Base-by-base conservation (phyloP, 2,329 filamentous ascomycete species). In the Fusarium subglutinans region DNA sequence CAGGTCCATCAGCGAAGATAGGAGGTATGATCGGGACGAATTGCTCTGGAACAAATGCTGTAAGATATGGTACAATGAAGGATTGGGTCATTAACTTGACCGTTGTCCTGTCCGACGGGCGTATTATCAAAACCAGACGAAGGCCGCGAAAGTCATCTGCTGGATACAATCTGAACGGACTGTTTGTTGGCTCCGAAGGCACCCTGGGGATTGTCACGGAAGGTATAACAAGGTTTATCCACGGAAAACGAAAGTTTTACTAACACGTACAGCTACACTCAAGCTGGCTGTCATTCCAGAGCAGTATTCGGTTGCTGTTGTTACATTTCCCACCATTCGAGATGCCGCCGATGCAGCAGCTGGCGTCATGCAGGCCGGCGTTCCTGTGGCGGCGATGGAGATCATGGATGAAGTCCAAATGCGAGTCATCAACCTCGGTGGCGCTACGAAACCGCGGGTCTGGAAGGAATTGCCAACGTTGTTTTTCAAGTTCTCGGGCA, bases 321-420 rank as follows among this genome's bases (percentile, higher is more conserved):
- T 94, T 20, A 92, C 90, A 0, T 96, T 96, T 80, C 93, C 93
- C 0, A 90, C 88, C 1, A 94, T 96, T 70, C 89, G 92, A 35
- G 90, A 93, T 80, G 94, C 94, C 3, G 93, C 93, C 0, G 87
- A 91, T 0, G 92, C 93, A 0, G 93, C 93, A 0, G 91, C 92
- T 5, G 89, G 89, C 56, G 90, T 96, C n/a, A 93, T 96, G 87
- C 90, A 93, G 76, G 88, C 90, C 2, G 93, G 92, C 1, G 86
- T 95, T 8, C 93, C 92, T 0, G 88, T 95, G 12, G 92, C 91
- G 2, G 92, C 92, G 8, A 92, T 95, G 89, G 94, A 96, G 82
- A 90, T 96, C 75, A 94, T 96, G 92, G 94, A 96, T 79, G 94
- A 96, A 66, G 92, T 96, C 8, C 93, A 95, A 82, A 96, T 96